These are phyloP conservation scores for Candida stauntonica DNA, from an alignment of 805 yeast genomes.

Conservation along the genomic window DNA sequence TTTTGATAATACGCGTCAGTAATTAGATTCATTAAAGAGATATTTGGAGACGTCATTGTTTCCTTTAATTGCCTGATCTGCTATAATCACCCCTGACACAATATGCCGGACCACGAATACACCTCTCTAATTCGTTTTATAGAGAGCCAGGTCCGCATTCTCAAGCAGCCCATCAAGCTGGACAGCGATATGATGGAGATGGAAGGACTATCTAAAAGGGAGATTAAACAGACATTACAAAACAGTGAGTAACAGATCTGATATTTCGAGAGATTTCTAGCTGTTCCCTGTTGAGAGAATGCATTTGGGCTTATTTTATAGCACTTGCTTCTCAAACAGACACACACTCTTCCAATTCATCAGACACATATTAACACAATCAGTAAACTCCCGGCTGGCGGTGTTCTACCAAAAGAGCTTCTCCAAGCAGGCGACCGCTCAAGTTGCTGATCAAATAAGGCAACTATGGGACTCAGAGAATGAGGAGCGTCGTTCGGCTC, in stretches of 20 bases:
- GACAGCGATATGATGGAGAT: slow-evolving; percentile 6
- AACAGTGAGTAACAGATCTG: slow-evolving; percentile 9
- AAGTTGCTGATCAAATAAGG: slow-evolving; percentile 20
- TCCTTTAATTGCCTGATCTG: too few species aligned
- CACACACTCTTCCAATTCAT: too few species aligned
- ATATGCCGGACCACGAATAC: slow-evolving; percentile 5
- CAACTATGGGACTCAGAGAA: slow-evolving; percentile 14
- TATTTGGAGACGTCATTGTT: too few species aligned
- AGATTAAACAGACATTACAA: slow-evolving; percentile 1
- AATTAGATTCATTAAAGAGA: too few species aligned
- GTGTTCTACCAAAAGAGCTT: slow-evolving; percentile 11
- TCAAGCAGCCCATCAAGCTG: slow-evolving; percentile 10
- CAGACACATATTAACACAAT: slow-evolving; percentile 1
- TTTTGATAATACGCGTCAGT: too few species aligned
- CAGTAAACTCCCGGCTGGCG: slow-evolving; percentile 15
- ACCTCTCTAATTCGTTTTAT: slow-evolving; percentile 12
- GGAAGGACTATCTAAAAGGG: slow-evolving; percentile 5
- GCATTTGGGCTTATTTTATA: background rate
- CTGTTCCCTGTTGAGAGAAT: too few species aligned
- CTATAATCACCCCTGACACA: too few species aligned
- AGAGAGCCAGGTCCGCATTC: slow-evolving; percentile 10
- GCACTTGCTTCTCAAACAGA: background rate
- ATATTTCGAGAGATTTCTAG: too few species aligned
- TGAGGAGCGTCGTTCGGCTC: slow-evolving; percentile 1
- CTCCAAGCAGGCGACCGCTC: slow-evolving; percentile 23